These are phyloP conservation scores for Nicotiana sylvestris DNA, from an alignment of 257 asterid species.

Conservation along the genomic window DNA sequence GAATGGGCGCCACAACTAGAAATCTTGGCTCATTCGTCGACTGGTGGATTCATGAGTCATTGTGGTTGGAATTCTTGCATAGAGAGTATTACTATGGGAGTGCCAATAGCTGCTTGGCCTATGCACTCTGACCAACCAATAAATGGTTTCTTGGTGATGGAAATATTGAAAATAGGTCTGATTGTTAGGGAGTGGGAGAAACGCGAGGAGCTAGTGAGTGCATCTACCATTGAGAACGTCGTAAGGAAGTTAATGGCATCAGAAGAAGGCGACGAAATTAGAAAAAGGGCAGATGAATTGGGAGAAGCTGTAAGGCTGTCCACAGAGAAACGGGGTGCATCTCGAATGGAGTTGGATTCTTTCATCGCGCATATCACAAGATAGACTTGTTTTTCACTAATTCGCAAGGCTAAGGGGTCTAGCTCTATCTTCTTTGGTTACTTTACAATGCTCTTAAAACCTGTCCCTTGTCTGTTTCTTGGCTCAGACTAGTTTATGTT, in stretches of 20 bases:
- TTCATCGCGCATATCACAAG: background rate
- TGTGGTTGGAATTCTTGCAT: conserved; percentile 59
- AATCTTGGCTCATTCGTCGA: conserved; percentile 34
- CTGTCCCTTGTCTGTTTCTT: background rate
- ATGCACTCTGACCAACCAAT: conserved; percentile 56
- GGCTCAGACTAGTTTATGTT: background rate
- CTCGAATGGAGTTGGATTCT: too few relatives aligned
- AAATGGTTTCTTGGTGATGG: conserved; percentile 26
- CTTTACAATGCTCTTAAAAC: background rate
- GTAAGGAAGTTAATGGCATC: background rate
- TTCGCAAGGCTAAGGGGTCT: too few relatives aligned
- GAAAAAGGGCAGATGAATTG: background rate
- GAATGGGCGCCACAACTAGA: conserved; percentile 59
- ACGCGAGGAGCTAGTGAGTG: conserved; percentile 22
- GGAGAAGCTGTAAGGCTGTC: background rate
- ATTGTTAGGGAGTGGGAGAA: conserved; percentile 31
- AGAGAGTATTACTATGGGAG: conserved; percentile 48
- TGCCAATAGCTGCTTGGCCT: conserved; percentile 52
- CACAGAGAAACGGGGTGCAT: too few relatives aligned
- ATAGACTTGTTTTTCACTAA: background rate
- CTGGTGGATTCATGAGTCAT: conserved; percentile 50
- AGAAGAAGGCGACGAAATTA: background rate
- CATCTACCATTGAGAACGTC: conserved; percentile 12
- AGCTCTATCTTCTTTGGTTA: background rate
- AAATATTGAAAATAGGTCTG: conserved; percentile 29